Percentiles rank a stretch among this genome's conserved stretches.
Conservation (phyloP, 352 stramenopile genomes). For the Halophytophthora polymorphica region DNA sequence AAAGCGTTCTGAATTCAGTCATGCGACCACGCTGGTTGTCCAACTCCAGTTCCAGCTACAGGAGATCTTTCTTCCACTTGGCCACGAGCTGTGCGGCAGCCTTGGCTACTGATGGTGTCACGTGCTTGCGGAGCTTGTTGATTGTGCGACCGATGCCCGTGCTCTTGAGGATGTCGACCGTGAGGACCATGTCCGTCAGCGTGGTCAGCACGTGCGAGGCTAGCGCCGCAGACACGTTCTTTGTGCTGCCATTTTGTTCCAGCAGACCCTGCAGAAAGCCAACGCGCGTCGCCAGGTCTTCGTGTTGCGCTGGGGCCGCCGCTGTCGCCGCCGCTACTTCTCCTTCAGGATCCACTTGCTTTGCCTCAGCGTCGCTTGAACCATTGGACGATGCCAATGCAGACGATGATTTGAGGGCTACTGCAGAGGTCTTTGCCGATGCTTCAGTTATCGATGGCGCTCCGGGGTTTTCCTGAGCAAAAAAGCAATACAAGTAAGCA, state of each 20-base stretch:
- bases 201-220: constrained; percentile 70
- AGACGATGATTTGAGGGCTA: not conserved
- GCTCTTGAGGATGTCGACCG: constrained; percentile 80
- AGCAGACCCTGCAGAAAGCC: constrained; percentile 70
- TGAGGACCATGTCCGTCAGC: constrained; percentile 65
- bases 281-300: constrained; percentile 66
- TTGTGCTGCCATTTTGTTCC: constrained; percentile 73
- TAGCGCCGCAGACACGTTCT: constrained; percentile 61
- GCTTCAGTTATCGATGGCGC: not conserved
- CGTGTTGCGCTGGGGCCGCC: constrained; percentile 15
- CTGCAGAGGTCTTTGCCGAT: not conserved
- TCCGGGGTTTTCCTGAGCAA: constrained; percentile 5
- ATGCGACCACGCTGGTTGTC: constrained; percentile 3
- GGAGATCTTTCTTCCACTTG: constrained; percentile 85
- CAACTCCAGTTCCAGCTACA: constrained; percentile 29
- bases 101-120: constrained; percentile 56
- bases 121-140: constrained; percentile 86
- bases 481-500: constrained; percentile 1
- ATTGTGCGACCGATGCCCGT: constrained; percentile 80
- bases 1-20: constrained; percentile 7
- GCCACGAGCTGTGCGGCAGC: constrained; percentile 64
- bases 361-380: constrained; percentile 1
- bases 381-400: not conserved
- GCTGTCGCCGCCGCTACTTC: constrained; percentile 24
- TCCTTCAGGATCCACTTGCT: constrained; percentile 5